Percentiles rank a stretch among this genome's conserved stretches.
These are phyloP conservation scores for Pichia occidentalis DNA, from an alignment of 805 yeast genomes.

Conservation along the genomic window DNA sequence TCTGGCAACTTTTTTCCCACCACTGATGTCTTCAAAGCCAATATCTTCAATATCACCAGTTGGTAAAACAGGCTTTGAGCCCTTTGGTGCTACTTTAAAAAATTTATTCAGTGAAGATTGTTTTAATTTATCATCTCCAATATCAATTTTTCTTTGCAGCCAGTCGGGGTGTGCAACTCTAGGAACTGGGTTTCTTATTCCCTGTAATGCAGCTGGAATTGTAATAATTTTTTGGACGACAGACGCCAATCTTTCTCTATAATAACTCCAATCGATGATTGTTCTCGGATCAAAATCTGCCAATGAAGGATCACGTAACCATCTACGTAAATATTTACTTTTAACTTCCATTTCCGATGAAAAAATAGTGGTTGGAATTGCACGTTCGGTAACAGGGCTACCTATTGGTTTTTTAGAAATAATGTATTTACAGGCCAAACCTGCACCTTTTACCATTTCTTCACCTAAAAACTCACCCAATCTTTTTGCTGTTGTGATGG, in stretches of 20 bases:
- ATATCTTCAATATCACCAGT: slow-evolving; percentile 51
- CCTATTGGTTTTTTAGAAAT: slow-evolving; percentile 76
- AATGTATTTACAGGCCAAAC: slow-evolving; percentile 90
- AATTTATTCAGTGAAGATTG: slow-evolving; percentile 61
- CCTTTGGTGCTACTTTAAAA: slow-evolving; percentile 40
- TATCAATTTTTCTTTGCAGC: slow-evolving; percentile 61
- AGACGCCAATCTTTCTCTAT: slow-evolving; percentile 83
- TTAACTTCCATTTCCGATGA: slow-evolving; percentile 73
- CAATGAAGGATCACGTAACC: slow-evolving; percentile 77
- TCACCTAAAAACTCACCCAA: slow-evolving; percentile 92
- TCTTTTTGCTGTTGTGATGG: slow-evolving; percentile 91
- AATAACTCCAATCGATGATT: slow-evolving; percentile 90
- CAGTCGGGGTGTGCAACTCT: slow-evolving; percentile 92
- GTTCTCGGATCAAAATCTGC: slow-evolving; percentile 81
- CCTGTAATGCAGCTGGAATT: slow-evolving; percentile 95
- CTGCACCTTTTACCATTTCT: slow-evolving; percentile 94
- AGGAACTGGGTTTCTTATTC: slow-evolving; percentile 86
- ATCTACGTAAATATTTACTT: slow-evolving; percentile 66
- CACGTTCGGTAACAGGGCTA: slow-evolving; percentile 93
- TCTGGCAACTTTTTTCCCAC: slow-evolving; percentile 36
- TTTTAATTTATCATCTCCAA: slow-evolving; percentile 58
- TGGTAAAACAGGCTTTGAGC: slow-evolving; percentile 30
- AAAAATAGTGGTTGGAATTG: slow-evolving; percentile 93
- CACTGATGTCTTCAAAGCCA: slow-evolving; percentile 31
- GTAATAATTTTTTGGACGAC: slow-evolving; percentile 92